Conservation (phyloP, 257 asterid species). For the Petunia secreta region DNA sequence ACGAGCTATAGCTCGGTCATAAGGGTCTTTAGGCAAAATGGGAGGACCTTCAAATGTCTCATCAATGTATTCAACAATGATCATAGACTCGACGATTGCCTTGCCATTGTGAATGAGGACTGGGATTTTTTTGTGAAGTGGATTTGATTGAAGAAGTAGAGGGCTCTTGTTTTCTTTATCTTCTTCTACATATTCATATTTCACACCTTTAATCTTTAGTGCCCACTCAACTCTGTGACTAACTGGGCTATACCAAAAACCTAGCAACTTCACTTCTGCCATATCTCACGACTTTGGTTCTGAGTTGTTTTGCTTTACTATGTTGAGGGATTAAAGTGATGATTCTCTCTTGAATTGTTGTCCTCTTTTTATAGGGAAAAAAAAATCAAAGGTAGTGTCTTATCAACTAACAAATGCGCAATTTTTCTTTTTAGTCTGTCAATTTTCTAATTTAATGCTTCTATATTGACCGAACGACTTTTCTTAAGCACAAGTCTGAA, state of each 20-base stretch:
- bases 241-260: conserved; percentile 2
- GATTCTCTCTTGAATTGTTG: neutral
- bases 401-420: neutral
- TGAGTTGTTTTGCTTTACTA: too few relatives aligned
- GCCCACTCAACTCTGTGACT: conserved; percentile 21
- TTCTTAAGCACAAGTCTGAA: neutral
- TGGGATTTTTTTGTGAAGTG: neutral
- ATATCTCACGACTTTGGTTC: neutral
- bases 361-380: neutral
- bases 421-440: neutral
- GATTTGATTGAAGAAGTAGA: neutral
- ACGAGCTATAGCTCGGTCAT: neutral
- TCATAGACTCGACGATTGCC: neutral
- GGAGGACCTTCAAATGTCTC: neutral
- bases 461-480: neutral
- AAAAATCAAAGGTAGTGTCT: neutral
- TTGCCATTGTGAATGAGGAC: conserved; percentile 13
- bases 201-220: neutral
- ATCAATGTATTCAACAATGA: conserved; percentile 20
- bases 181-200: conserved; percentile 4
- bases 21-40: neutral
- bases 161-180: conserved; percentile 17
- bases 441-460: neutral
- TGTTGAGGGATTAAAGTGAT: too few relatives aligned
- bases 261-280: conserved; percentile 8